Evolutionary conservation across 2,329 filamentous ascomycete species (phyloP), one percentile per base, ranked within the genome.

Genomic region (Colletotrichum spaethianum): DNA sequence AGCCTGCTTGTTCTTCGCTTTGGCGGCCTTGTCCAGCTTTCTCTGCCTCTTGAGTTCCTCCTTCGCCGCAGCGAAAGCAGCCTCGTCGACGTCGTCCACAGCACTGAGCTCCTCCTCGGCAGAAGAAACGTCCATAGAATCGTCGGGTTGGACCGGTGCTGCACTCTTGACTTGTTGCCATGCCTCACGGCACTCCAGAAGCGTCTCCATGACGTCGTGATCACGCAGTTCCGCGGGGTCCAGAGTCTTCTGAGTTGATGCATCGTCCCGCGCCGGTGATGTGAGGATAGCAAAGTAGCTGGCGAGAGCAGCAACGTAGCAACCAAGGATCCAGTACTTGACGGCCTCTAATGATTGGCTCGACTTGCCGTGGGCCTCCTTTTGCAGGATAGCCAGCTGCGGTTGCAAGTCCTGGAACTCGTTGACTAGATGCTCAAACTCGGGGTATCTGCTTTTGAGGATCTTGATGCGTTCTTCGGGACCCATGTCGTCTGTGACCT

Each of bases 261-360:
- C 83, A 0, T 85, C 84, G 70, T 91, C 90, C 61, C 91, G 87
- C 2, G 92, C 88, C 1, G 94, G 92, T 0, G 94, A 97, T 14
- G 94, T 94, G n/a, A 99, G 85, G 44, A 98, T 89, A 46, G 95
- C 94, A 81, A 99, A 98, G 82, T 99, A 99, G 90, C 98, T 95
- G 60, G 93, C 92, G 75, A 99, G 86, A 1, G 94, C 89, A 53
- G 93, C 94, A 31, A 98, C 86, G 79, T 99, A 98, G 72, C 95
- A 94, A 6, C 94, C 92, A 48, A 97, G 86, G 14, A 95, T 91
- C 81, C 94, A 92, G 79, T 93, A 92, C 80, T 96, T 96, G 70
- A 94, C 87, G 11, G 91, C 86, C 28, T 89, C 85, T n/a, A 92
- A 80, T 2, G 90, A 89, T 68, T 84, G 86, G 72, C 80, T 83